A percentile compares a stretch with the other conserved stretches of the same genome.
Conservation (phyloP, 305 asterid species). For the Fraxinus greggii region DNA sequence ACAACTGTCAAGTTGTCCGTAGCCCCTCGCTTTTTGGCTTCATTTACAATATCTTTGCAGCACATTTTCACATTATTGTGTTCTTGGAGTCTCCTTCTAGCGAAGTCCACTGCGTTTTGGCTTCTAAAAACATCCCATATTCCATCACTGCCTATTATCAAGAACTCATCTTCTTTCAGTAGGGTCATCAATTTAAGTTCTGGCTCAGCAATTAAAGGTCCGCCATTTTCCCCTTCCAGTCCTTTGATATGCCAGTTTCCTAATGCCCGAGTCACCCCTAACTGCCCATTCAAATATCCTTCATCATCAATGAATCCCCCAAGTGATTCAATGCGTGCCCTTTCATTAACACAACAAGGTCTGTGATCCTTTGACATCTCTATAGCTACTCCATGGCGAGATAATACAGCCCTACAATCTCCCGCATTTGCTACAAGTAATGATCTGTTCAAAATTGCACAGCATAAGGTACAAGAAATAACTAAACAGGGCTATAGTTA, state of each 20-base stretch:
- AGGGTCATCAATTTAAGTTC: conserved; percentile 67
- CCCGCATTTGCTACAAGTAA: conserved; percentile 90
- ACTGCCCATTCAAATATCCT: conserved; percentile 58
- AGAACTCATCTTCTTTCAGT: conserved; percentile 78
- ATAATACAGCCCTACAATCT: conserved; percentile 82
- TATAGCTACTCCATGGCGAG: conserved; percentile 65
- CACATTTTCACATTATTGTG: conserved; percentile 73
- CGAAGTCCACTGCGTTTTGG: conserved; percentile 85
- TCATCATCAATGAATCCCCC: conserved; percentile 78
- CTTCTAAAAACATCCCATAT: conserved; percentile 79
- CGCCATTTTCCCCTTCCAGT: conserved; percentile 51
- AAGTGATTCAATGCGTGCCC: conserved; percentile 59
- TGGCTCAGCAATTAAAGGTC: conserved; percentile 90
- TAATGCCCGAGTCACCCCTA: conserved; percentile 81
- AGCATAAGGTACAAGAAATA: neutral
- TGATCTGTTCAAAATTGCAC: conserved; percentile 46
- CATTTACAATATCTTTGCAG: conserved; percentile 76
- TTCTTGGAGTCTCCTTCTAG: conserved; percentile 71
- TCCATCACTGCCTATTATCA: conserved; percentile 85
- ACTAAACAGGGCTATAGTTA: neutral
- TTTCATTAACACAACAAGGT: conserved; percentile 61
- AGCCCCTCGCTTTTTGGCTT: conserved; percentile 79
- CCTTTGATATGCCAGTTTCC: conserved; percentile 92
- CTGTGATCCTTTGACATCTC: conserved; percentile 90
- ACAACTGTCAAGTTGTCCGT: conserved; percentile 73